Conservation (phyloP, 345 rosid species). For the Arabis alpina region DNA sequence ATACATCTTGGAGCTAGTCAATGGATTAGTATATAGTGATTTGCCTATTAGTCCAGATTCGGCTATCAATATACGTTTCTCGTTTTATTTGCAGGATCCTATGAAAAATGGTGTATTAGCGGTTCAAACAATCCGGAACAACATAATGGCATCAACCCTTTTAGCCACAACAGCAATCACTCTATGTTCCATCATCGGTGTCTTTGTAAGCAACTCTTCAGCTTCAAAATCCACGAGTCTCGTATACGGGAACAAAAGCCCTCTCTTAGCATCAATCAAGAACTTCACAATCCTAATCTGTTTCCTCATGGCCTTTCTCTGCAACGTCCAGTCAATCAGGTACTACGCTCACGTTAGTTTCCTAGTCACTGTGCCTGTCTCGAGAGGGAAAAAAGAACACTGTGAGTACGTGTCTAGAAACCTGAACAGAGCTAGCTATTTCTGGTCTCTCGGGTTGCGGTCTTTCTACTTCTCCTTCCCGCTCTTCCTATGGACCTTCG, state of each 20-base stretch:
- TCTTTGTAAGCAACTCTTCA: slow-evolving; percentile 79
- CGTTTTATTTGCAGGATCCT: slow-evolving; percentile 63
- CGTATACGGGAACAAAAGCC: slow-evolving; percentile 66
- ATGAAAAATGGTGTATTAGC: slow-evolving; percentile 83
- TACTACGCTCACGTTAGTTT: slow-evolving; percentile 91
- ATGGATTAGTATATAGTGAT: not conserved
- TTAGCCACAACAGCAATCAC: slow-evolving; percentile 93
- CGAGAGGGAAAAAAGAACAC: slow-evolving; percentile 53
- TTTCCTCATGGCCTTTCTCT: slow-evolving; percentile 89
- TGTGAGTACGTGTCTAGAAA: slow-evolving; percentile 75
- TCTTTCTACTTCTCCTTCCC: slow-evolving; percentile 91
- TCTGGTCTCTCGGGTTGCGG: slow-evolving; percentile 91
- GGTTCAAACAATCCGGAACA: slow-evolving; percentile 91
- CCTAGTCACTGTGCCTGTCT: slow-evolving; percentile 71
- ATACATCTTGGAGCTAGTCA: too few relatives aligned
- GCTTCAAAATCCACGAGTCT: slow-evolving; percentile 47
- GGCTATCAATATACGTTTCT: not conserved
- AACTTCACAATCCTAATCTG: slow-evolving; percentile 80
- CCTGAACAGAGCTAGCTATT: slow-evolving; percentile 88
- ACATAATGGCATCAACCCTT: slow-evolving; percentile 97
- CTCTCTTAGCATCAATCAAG: slow-evolving; percentile 67
- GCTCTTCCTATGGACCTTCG: slow-evolving; percentile 86
- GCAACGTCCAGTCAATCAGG: slow-evolving; percentile 89
- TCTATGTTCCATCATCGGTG: slow-evolving; percentile 81
- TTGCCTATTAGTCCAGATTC: not conserved